A percentile compares a stretch with the other conserved stretches of the same genome.
phyloP scores from a whole-genome alignment of 1,139 yeast genomes.

The Lizanozyma gosingica region DNA sequence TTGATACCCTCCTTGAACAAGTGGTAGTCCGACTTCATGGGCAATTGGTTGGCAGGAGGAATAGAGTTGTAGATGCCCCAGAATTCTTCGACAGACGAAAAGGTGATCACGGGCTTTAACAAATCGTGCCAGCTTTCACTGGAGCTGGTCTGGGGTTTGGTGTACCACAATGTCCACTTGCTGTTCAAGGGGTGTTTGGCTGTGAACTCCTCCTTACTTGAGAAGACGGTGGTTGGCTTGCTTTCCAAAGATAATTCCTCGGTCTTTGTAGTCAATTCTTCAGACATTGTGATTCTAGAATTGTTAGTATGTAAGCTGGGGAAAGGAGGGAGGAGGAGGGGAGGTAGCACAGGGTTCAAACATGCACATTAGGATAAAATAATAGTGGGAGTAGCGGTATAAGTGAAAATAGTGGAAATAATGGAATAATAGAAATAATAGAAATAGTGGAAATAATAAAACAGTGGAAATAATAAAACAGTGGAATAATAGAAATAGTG shows the following conservation, averaged over 20 bases:
- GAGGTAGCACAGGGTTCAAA: background rate
- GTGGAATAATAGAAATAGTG: no score
- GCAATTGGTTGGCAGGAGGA: conserved; percentile 88
- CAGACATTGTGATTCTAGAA: conserved; percentile 24
- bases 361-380: no score
- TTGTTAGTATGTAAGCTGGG: conserved; percentile 2
- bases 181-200: conserved; percentile 88
- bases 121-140: conserved; percentile 90
- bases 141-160: conserved; percentile 77
- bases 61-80: conserved; percentile 97
- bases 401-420: no score
- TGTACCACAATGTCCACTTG: conserved; percentile 97
- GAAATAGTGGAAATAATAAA: no score
- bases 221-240: conserved; percentile 48
- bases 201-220: conserved; percentile 59
- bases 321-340: background rate
- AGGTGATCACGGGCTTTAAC: conserved; percentile 87
- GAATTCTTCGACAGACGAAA: conserved; percentile 91
- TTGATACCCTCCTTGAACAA: conserved; percentile 89
- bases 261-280: conserved; percentile 47
- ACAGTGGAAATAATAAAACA: no score
- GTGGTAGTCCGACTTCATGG: conserved; percentile 90
- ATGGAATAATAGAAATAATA: no score
- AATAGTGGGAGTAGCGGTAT: no score
- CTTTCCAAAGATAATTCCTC: conserved; percentile 44